Conservation (phyloP, 2,329 filamentous ascomycete species). For the Diaporthe vaccinii region DNA sequence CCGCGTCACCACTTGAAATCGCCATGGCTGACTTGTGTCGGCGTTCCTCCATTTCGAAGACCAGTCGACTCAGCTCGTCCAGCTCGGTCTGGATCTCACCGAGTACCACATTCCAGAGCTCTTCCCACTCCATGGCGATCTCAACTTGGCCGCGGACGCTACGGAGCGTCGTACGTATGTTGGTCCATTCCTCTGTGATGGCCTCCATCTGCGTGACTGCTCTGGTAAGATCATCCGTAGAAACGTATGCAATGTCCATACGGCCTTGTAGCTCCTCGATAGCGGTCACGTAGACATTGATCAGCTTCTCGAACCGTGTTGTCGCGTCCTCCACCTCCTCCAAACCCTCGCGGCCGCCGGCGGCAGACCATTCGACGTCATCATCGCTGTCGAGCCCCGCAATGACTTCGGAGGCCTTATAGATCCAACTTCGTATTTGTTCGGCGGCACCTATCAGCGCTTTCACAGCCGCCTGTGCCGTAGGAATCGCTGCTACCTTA, state of each 20-base stretch:
- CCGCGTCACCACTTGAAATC: constrained; percentile 70
- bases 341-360: constrained; percentile 84
- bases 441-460: constrained; percentile 89
- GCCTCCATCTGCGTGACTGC: constrained; percentile 92
- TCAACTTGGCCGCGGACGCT: constrained; percentile 92
- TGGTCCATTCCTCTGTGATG: constrained; percentile 86
- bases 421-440: constrained; percentile 94
- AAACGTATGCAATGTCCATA: constrained; percentile 79
- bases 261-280: constrained; percentile 91
- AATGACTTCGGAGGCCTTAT: constrained; percentile 90
- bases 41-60: constrained; percentile 98
- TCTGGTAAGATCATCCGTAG: constrained; percentile 77
- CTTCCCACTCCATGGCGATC: constrained; percentile 98
- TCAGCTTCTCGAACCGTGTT: constrained; percentile 85
- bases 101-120: constrained; percentile 93
- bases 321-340: constrained; percentile 82
- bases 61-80: constrained; percentile 72
- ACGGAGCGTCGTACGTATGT: constrained; percentile 82
- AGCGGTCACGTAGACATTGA: constrained; percentile 93
- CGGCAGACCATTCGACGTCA: constrained; percentile 96
- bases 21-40: constrained; percentile 83
- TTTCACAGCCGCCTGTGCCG: constrained; percentile 84
- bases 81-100: constrained; percentile 93
- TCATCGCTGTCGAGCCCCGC: constrained; percentile 92
- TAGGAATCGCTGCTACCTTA: constrained; percentile 87